These are phyloP conservation scores for Populus trichocarpa DNA, from an alignment of 441 rosid genomes.

Conservation along the genomic window DNA sequence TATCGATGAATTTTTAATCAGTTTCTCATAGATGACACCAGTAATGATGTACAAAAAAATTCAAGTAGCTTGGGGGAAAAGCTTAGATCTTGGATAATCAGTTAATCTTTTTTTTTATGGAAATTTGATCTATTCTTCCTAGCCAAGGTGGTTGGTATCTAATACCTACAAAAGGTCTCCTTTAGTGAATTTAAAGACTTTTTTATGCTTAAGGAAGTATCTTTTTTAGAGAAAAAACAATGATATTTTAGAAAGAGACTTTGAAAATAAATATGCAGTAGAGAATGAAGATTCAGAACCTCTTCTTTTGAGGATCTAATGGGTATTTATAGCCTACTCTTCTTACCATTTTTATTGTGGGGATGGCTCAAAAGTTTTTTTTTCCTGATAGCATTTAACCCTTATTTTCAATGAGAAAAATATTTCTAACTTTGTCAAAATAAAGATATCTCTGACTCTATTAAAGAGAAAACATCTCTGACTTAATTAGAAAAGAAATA, in stretches of 20 bases:
- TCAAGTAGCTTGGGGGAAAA: no score
- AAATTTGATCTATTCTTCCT: not conserved
- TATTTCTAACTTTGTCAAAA: no score
- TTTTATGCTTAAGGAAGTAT: not conserved
- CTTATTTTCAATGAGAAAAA: no score
- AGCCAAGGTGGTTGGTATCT: not conserved
- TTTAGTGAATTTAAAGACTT: not conserved
- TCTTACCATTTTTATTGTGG: no score
- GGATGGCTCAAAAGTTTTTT: not conserved
- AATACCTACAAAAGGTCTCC: not conserved
- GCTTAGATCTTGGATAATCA: no score
- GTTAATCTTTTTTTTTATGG: not conserved
- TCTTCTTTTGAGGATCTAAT: not conserved
- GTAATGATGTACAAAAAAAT: not conserved
- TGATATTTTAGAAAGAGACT: not conserved
- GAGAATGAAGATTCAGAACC: no score
- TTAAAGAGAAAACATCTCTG: no score
- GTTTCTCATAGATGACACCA: not conserved
- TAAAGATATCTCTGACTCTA: no score
- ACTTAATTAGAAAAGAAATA: not conserved
- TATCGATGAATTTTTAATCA: no score
- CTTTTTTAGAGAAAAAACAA: no score
- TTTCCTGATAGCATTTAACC: not conserved
- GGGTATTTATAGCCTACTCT: not conserved
- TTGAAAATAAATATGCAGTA: no score